phyloP scores from a whole-genome alignment of 768 basidiomycete genomes.

The Tylopilus sp. region DNA sequence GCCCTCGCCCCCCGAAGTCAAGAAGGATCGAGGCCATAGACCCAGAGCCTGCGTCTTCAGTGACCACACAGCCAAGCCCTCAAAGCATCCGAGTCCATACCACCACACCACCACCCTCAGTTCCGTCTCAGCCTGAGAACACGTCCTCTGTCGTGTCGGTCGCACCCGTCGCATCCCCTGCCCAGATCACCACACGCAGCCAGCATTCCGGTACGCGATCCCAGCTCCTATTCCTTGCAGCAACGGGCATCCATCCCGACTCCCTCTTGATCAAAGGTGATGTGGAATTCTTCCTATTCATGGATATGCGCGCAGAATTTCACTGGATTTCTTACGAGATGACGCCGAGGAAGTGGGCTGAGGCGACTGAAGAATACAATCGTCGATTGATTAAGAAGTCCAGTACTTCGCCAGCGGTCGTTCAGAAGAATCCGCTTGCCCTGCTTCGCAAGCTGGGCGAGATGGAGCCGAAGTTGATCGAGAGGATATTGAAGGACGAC shows the following conservation, averaged over 20 bases:
- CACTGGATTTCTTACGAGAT: not conserved
- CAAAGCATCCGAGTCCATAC: not conserved
- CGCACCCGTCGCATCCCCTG: not conserved
- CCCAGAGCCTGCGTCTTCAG: not conserved
- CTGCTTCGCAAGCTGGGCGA: not conserved
- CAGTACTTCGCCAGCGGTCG: not conserved
- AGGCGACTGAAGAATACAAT: not conserved
- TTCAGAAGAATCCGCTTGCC: not conserved
- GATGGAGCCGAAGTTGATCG: not conserved
- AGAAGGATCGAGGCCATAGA: not conserved
- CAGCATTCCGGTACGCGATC: not conserved
- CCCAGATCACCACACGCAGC: not conserved
- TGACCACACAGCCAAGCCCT: not conserved
- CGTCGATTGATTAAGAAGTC: not conserved
- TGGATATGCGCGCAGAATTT: not conserved
- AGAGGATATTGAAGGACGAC: not conserved
- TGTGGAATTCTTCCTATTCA: not conserved
- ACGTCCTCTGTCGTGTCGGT: too few relatives aligned
- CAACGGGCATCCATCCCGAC: not conserved
- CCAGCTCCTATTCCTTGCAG: not conserved
- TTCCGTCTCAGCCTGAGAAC: not conserved
- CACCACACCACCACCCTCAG: not conserved
- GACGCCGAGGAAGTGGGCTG: not conserved
- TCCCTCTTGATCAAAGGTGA: not conserved
- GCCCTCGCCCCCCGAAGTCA: not conserved